Evolutionary conservation across 176 grass and related monocot species (phyloP).

Genomic region (Oryza australiensis): DNA sequence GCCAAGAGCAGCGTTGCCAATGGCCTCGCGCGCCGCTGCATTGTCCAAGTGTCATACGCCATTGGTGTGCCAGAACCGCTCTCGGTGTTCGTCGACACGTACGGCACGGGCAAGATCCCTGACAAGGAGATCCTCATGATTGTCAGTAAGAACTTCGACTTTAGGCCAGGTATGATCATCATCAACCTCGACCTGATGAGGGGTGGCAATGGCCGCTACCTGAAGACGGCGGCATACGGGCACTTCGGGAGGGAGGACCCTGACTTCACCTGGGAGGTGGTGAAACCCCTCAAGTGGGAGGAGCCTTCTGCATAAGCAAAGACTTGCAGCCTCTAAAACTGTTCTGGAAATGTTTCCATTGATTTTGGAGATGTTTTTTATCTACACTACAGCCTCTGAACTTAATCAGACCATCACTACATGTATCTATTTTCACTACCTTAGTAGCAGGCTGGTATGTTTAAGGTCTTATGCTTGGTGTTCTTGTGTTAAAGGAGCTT

Average conservation of each 20-base stretch:
- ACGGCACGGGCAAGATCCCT: conserved; percentile 49
- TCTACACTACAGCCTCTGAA: background rate
- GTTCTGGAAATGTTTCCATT: background rate
- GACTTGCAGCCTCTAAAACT: background rate
- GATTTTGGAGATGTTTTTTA: too few species aligned
- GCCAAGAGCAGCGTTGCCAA: conserved; percentile 55
- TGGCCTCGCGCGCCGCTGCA: conserved; percentile 48
- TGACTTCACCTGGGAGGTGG: conserved; percentile 62
- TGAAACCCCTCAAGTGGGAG: conserved; percentile 58
- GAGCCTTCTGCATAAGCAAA: conserved; percentile 33
- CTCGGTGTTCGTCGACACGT: conserved; percentile 57
- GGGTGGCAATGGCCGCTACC: conserved; percentile 37
- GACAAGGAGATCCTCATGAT: conserved; percentile 54
- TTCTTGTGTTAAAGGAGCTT: conserved; percentile 6
- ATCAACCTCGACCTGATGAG: conserved; percentile 51
- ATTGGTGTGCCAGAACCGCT: conserved; percentile 53
- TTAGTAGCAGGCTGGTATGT: background rate
- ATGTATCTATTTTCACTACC: conserved; percentile 11
- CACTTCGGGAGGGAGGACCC: conserved; percentile 53
- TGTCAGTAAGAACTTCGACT: conserved; percentile 54
- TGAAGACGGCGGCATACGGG: conserved; percentile 51
- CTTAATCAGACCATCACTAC: background rate
- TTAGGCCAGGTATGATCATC: conserved; percentile 62
- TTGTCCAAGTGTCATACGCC: conserved; percentile 55
- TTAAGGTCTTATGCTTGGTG: background rate